Evolutionary conservation across 768 basidiomycete genomes (phyloP).

Genomic region (Suillus decipiens): DNA sequence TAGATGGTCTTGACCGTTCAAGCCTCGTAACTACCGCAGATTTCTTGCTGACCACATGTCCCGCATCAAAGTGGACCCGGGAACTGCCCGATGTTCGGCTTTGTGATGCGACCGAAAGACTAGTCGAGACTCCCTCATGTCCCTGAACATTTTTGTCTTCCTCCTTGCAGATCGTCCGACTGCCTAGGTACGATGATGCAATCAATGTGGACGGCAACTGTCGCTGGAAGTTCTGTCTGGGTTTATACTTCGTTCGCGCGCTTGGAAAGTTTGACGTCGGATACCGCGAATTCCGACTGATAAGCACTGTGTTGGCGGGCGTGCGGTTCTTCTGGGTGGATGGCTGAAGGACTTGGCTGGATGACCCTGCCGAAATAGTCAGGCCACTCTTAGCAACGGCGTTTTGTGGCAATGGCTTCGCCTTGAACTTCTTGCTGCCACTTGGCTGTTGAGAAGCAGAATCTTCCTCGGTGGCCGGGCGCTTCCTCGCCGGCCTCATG

Average conservation of each 20-base stretch:
- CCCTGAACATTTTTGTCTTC: constrained; percentile 16
- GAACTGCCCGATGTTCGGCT: constrained; percentile 12
- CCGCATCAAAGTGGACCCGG: constrained; percentile 8
- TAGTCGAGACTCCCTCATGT: constrained; percentile 10
- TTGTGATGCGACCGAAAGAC: neutral
- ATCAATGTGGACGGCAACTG: constrained; percentile 16
- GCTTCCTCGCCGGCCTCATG: constrained; percentile 49
- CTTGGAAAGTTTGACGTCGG: constrained; percentile 21
- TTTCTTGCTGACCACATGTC: constrained; percentile 4
- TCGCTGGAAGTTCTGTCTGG: constrained; percentile 18
- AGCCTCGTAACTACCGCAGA: constrained; percentile 1
- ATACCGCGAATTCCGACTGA: constrained; percentile 9
- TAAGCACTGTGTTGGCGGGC: constrained; percentile 10
- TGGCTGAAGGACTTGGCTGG: constrained; percentile 1
- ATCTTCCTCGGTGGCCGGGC: constrained; percentile 37
- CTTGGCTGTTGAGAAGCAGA: constrained; percentile 20
- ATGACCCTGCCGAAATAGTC: constrained; percentile 17
- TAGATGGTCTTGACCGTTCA: constrained; percentile 20
- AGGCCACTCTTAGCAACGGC: constrained; percentile 19
- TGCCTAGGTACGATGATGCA: constrained; percentile 17
- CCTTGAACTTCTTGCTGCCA: constrained; percentile 30
- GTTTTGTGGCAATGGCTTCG: constrained; percentile 25
- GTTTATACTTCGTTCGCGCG: constrained; percentile 33
- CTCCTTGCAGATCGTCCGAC: constrained; percentile 14
- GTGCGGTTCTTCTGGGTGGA: constrained; percentile 15